phyloP scores from a whole-genome alignment of 1,139 yeast genomes.

The Insectozyma bohioensis region DNA sequence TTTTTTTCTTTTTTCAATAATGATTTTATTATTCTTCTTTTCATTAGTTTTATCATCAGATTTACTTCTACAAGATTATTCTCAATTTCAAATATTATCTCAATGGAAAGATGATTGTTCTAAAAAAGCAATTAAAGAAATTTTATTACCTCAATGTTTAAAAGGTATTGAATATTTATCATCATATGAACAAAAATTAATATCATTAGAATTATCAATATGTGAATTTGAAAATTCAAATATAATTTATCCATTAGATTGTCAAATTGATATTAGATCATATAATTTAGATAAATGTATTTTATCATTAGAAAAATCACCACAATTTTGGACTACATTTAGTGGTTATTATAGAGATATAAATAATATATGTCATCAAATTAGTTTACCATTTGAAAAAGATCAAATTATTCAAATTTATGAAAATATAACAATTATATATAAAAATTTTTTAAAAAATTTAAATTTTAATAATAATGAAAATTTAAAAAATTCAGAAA shows the following conservation, averaged over 20 bases:
- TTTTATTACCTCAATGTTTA: conserved; percentile 28
- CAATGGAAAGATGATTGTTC: conserved; percentile 22
- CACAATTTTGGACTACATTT: conserved; percentile 63
- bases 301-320: conserved; percentile 35
- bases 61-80: not conserved
- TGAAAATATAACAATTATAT: conserved; percentile 43
- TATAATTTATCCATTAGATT: conserved; percentile 33
- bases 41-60: not conserved
- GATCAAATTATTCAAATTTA: conserved; percentile 49
- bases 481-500: conserved; percentile 13
- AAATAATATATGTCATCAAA: conserved; percentile 48
- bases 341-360: conserved; percentile 57
- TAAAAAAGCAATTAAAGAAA: conserved; percentile 23
- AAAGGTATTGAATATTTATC: conserved; percentile 34
- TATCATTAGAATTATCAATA: conserved; percentile 50
- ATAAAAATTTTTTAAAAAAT: conserved; percentile 21
- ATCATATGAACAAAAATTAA: conserved; percentile 27
- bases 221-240: conserved; percentile 55
- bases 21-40: too few relatives aligned
- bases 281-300: conserved; percentile 34
- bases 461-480: conserved; percentile 16
- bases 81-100: not conserved
- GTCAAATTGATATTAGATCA: conserved; percentile 18
- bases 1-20: too few relatives aligned
- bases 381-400: conserved; percentile 51